Evolutionary conservation across 345 rosid species (phyloP).

Genomic region (Arabidopsis arenosa): DNA sequence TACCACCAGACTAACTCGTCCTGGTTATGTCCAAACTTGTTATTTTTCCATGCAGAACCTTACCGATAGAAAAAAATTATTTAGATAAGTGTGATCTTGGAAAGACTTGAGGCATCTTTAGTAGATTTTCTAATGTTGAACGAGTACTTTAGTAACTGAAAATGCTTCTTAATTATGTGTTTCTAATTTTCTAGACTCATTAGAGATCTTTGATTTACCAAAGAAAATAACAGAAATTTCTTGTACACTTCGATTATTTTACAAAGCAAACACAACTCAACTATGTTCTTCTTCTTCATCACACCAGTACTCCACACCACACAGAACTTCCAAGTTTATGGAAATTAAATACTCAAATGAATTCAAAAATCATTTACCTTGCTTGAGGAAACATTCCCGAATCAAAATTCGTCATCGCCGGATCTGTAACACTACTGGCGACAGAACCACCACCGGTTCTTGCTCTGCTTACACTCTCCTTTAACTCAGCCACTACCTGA

Average conservation of each 20-base stretch:
- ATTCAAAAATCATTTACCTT: constrained; percentile 30
- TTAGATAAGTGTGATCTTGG: no score
- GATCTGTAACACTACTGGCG: constrained; percentile 26
- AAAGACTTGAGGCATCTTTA: no score
- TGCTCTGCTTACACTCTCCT: constrained; percentile 46
- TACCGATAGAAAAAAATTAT: no score
- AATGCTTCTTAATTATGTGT: no score
- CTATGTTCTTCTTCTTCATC: constrained; percentile 9
- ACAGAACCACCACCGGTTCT: constrained; percentile 28
- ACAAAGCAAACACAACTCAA: constrained; percentile 17
- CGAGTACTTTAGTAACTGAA: no score
- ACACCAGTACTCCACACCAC: constrained; percentile 24
- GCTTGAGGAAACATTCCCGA: constrained; percentile 44
- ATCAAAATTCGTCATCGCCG: constrained; percentile 6
- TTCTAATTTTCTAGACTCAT: no score
- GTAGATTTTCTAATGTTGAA: no score
- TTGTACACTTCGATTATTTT: not conserved
- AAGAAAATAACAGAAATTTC: no score
- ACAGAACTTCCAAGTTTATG: not conserved
- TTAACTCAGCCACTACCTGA: constrained; percentile 47
- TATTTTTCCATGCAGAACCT: no score
- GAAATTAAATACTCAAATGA: not conserved
- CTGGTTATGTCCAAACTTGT: no score
- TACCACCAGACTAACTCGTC: no score
- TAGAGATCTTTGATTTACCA: no score